Evolutionary conservation across 2,329 filamentous ascomycete species (phyloP).

Genomic region (Fusarium pseudograminearum): DNA sequence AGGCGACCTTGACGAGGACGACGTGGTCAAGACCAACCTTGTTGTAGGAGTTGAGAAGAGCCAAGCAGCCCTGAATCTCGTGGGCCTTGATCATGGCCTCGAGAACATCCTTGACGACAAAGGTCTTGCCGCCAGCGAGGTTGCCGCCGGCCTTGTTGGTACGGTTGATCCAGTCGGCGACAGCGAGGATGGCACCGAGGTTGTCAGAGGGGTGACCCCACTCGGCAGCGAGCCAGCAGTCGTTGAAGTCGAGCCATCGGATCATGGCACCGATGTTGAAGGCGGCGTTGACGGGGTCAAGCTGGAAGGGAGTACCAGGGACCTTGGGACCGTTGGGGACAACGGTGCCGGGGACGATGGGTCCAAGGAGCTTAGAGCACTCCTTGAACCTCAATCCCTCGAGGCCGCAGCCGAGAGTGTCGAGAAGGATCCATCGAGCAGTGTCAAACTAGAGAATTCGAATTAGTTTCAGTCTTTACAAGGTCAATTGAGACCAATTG

Average conservation of each 20-base stretch:
- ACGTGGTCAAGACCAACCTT: slow-evolving; percentile 98
- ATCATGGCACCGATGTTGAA: slow-evolving; percentile 99
- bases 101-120: slow-evolving; percentile 90
- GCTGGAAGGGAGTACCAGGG: slow-evolving; percentile 90
- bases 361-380: slow-evolving; percentile 94
- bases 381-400: slow-evolving; percentile 96
- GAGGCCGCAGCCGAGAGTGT: slow-evolving; percentile 95
- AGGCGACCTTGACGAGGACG: slow-evolving; percentile 96
- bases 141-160: slow-evolving; percentile 83
- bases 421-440: slow-evolving; percentile 94
- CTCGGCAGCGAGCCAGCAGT: slow-evolving; percentile 99
- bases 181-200: slow-evolving; percentile 93
- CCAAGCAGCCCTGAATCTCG: slow-evolving; percentile 97
- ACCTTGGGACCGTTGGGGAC: slow-evolving; percentile 94
- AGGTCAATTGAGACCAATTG: slow-evolving; percentile 10
- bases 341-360: slow-evolving; percentile 87
- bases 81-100: slow-evolving; percentile 99
- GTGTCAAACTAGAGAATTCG: slow-evolving; percentile 81
- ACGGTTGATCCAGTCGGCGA: slow-evolving; percentile 96
- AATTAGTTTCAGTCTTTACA: slow-evolving; percentile 22
- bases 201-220: slow-evolving; percentile 99
- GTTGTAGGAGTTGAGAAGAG: slow-evolving; percentile 98
- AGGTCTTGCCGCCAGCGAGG: slow-evolving; percentile 86
- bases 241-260: slow-evolving; percentile 99
- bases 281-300: slow-evolving; percentile 94